Evolutionary conservation across 2,329 filamentous ascomycete species (phyloP).

Genomic region (Penicillium italicum): DNA sequence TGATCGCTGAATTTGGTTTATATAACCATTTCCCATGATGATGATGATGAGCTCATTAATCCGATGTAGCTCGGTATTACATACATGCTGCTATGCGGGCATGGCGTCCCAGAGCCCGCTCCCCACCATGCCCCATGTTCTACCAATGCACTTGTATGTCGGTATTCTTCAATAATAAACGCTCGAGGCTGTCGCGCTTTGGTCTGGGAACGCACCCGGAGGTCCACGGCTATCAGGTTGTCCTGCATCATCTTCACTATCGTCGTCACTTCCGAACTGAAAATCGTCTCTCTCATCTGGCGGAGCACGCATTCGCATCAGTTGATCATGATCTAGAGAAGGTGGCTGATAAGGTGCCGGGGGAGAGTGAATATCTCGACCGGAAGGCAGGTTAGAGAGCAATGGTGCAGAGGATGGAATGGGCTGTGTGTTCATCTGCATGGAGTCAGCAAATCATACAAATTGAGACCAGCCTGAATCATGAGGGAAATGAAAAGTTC

Average conservation of each 20-base stretch:
- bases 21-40: too few relatives aligned
- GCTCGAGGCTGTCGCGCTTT: constrained; percentile 29
- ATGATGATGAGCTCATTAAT: too few relatives aligned
- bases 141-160: neutral
- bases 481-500: neutral
- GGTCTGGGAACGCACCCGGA: constrained; percentile 37
- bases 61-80: too few relatives aligned
- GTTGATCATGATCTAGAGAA: constrained; percentile 58
- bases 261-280: constrained; percentile 40
- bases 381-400: constrained; percentile 76
- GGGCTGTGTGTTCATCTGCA: constrained; percentile 71
- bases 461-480: neutral
- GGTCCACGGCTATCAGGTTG: constrained; percentile 18
- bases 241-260: constrained; percentile 40
- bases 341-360: constrained; percentile 66
- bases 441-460: constrained; percentile 1
- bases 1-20: neutral
- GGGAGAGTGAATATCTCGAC: constrained; percentile 72
- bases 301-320: constrained; percentile 58
- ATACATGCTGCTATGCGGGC: too few relatives aligned
- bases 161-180: constrained; percentile 34
- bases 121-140: neutral
- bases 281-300: constrained; percentile 48
- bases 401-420: constrained; percentile 70
- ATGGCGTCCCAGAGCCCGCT: too few relatives aligned